These are phyloP conservation scores for Oryza officinalis DNA, from an alignment of 176 grass and related monocot species.

Conservation along the genomic window DNA sequence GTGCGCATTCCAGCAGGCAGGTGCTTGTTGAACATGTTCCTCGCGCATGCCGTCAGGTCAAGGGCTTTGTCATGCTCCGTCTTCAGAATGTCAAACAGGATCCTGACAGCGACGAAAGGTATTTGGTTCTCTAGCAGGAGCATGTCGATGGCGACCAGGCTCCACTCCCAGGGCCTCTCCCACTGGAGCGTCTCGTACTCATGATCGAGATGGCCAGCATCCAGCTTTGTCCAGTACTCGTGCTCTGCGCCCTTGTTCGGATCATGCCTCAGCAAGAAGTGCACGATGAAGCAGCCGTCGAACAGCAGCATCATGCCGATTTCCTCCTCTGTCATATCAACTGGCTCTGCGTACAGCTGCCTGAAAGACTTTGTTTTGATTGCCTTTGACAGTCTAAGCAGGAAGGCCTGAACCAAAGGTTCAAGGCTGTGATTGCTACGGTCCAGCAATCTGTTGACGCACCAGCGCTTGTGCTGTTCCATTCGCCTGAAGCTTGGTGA, in stretches of 20 bases:
- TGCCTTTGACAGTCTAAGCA: neutral
- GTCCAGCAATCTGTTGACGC: neutral
- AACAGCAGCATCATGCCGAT: conserved; percentile 27
- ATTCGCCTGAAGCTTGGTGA: conserved; percentile 23
- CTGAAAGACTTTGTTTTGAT: conserved; percentile 10
- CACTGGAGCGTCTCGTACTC: conserved; percentile 1
- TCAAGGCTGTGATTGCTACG: conserved; percentile 14
- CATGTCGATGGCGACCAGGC: conserved; percentile 20
- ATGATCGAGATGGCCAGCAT: conserved; percentile 18
- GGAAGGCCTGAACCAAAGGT: conserved; percentile 6
- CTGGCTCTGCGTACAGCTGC: conserved; percentile 3
- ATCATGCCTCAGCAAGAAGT: conserved; percentile 10
- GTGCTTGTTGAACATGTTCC: conserved; percentile 25
- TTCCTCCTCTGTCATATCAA: conserved; percentile 20
- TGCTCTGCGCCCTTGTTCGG: neutral
- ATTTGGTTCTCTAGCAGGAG: conserved; percentile 19
- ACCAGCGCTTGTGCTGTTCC: conserved; percentile 9
- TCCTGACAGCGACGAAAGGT: conserved; percentile 24
- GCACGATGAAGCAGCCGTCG: conserved; percentile 29
- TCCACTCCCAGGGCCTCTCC: conserved; percentile 40
- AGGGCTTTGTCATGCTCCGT: conserved; percentile 10
- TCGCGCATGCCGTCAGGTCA: conserved; percentile 6
- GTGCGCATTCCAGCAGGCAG: conserved; percentile 24
- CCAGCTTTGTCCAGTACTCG: conserved; percentile 1
- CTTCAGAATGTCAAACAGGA: conserved; percentile 30